Percentiles rank a stretch among this genome's conserved stretches.
Evolutionary conservation across 768 basidiomycete species (phyloP).

Genomic region (Dendrothele bispora): DNA sequence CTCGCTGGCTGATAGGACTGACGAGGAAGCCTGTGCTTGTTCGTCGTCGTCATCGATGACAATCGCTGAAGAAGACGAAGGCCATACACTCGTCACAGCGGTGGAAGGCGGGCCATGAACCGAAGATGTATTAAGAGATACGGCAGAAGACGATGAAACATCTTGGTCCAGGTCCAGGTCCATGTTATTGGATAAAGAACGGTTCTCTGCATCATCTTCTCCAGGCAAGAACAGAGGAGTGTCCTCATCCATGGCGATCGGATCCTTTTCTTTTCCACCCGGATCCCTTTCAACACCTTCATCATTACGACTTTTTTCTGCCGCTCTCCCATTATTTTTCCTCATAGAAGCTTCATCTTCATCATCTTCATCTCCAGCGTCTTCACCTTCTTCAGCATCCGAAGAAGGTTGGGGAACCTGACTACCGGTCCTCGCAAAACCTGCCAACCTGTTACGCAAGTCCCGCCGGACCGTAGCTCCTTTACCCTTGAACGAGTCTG

Average conservation of each 20-base stretch:
- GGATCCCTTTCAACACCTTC: conserved; percentile 19
- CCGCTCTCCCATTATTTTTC: conserved; percentile 19
- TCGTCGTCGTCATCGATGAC: conserved; percentile 12
- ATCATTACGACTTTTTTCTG: conserved; percentile 17
- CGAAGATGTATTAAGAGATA: too few relatives aligned
- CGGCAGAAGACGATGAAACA: too few relatives aligned
- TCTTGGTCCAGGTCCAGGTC: too few relatives aligned
- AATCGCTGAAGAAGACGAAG: too few relatives aligned
- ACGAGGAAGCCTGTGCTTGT: conserved; percentile 5
- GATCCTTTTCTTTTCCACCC: conserved; percentile 1
- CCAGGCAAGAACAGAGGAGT: conserved; percentile 2
- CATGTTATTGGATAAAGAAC: too few relatives aligned
- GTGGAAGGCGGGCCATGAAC: too few relatives aligned
- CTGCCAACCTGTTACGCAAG: conserved; percentile 33
- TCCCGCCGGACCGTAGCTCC: conserved; percentile 1
- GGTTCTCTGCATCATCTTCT: conserved; percentile 15
- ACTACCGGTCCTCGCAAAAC: conserved; percentile 54
- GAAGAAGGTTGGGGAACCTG: conserved; percentile 21
- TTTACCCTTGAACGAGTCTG: not conserved
- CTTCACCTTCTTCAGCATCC: conserved; percentile 17
- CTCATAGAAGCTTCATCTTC: conserved; percentile 12
- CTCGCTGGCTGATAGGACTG: not conserved
- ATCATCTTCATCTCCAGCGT: conserved; percentile 19
- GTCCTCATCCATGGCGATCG: not conserved
- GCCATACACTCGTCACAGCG: too few relatives aligned